Evolutionary conservation across 75 land plant species (phyloP).

Genomic region (Azolla pinnata): DNA sequence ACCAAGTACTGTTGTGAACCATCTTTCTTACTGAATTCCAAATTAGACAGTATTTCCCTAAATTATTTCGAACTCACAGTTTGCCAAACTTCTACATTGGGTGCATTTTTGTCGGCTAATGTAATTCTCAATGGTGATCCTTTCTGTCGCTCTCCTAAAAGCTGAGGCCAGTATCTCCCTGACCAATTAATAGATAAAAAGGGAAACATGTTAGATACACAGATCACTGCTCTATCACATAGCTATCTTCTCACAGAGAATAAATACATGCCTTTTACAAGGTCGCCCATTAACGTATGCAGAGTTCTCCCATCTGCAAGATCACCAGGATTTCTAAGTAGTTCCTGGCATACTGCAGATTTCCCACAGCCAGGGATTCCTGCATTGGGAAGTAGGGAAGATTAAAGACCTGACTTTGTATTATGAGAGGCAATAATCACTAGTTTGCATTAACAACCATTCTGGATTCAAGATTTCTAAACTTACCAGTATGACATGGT

Average conservation of each 20-base stretch:
- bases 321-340: slow-evolving; percentile 30
- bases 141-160: slow-evolving; percentile 58
- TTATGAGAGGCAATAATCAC: too few species aligned
- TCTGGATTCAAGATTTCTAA: not conserved
- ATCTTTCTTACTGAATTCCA: not conserved
- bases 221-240: too few species aligned
- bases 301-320: slow-evolving; percentile 70
- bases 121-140: slow-evolving; percentile 53
- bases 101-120: slow-evolving; percentile 98
- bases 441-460: too few species aligned
- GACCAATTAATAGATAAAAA: not conserved
- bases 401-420: not conserved
- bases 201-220: not conserved
- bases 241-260: too few species aligned
- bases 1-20: not conserved
- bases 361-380: slow-evolving; percentile 99
- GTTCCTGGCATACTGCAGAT: slow-evolving; percentile 81
- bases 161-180: slow-evolving; percentile 91
- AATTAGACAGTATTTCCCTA: not conserved
- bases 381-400: slow-evolving; percentile 11
- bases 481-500: not conserved
- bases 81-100: slow-evolving; percentile 93
- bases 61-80: slow-evolving; percentile 33
- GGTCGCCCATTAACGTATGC: slow-evolving; percentile 83
- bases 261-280: slow-evolving; percentile 70